These are phyloP conservation scores for Pueraria montana DNA, from an alignment of 306 rosid species.

Conservation along the genomic window DNA sequence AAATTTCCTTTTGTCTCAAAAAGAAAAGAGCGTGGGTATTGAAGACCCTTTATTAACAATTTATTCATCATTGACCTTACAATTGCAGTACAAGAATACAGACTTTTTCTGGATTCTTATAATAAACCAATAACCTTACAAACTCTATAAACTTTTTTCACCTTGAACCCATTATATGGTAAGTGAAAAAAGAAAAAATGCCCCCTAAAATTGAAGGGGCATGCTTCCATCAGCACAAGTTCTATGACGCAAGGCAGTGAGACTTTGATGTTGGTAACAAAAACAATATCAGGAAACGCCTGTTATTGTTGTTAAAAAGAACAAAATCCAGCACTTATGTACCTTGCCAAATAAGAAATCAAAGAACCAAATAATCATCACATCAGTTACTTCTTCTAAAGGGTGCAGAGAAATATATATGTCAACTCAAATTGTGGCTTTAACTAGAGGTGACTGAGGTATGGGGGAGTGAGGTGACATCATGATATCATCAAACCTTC, in stretches of 20 bases:
- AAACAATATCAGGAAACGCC: slow-evolving; percentile 37
- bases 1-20: background rate
- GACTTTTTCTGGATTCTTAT: slow-evolving; percentile 36
- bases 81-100: slow-evolving; percentile 37
- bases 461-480: slow-evolving; percentile 87
- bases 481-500: slow-evolving; percentile 67
- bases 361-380: slow-evolving; percentile 31
- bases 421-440: slow-evolving; percentile 51
- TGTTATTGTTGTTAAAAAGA: slow-evolving; percentile 28
- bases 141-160: slow-evolving; percentile 46
- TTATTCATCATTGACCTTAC: slow-evolving; percentile 23
- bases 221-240: background rate
- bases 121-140: slow-evolving; percentile 29
- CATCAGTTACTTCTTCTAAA: slow-evolving; percentile 23
- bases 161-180: slow-evolving; percentile 33
- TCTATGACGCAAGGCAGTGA: background rate
- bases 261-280: background rate
- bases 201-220: background rate
- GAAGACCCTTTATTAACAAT: slow-evolving; percentile 20
- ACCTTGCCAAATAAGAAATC: slow-evolving; percentile 35
- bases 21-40: too few relatives aligned
- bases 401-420: background rate
- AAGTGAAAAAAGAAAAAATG: slow-evolving; percentile 46
- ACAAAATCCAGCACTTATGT: slow-evolving; percentile 10
- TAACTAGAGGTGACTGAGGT: slow-evolving; percentile 79